These are phyloP conservation scores for Fraxinus paxiana DNA, from an alignment of 305 asterid genomes.

Conservation along the genomic window DNA sequence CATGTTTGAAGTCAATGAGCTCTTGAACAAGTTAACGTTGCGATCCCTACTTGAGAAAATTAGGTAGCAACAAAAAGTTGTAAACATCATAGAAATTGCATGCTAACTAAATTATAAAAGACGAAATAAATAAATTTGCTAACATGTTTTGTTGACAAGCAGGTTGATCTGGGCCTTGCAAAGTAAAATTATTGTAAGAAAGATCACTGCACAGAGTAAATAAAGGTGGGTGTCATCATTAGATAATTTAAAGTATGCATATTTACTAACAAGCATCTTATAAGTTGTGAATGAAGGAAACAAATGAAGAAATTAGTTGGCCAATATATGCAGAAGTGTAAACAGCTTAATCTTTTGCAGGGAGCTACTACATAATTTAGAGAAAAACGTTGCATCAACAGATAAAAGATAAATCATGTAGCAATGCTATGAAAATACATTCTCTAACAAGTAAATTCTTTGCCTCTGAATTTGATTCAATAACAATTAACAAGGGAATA, in stretches of 20 bases:
- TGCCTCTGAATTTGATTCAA: background rate
- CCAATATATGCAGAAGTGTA: background rate
- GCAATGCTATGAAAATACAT: background rate
- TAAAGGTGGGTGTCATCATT: conserved; percentile 23
- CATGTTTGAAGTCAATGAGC: conserved; percentile 48
- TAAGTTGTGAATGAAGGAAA: background rate
- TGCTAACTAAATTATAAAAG: conserved; percentile 11
- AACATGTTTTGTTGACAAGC: conserved; percentile 70
- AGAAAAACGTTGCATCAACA: background rate
- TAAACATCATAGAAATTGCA: conserved; percentile 15
- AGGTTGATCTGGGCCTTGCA: conserved; percentile 66
- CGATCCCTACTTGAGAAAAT: conserved; percentile 50
- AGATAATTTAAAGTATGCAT: background rate
- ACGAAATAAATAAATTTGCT: conserved; percentile 26
- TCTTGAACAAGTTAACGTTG: conserved; percentile 66
- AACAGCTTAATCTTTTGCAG: background rate
- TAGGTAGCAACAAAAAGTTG: conserved; percentile 13
- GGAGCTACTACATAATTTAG: background rate
- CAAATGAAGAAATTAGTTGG: background rate
- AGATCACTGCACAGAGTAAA: conserved; percentile 66
- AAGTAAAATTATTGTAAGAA: conserved; percentile 83
- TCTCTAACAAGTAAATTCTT: background rate
- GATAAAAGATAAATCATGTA: background rate
- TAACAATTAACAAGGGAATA: background rate
- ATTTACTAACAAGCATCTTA: background rate